A percentile compares a stretch with the other conserved stretches of the same genome.
These are phyloP conservation scores for Picea engelmannii DNA, from an alignment of 83 land plant species.

Conservation along the genomic window DNA sequence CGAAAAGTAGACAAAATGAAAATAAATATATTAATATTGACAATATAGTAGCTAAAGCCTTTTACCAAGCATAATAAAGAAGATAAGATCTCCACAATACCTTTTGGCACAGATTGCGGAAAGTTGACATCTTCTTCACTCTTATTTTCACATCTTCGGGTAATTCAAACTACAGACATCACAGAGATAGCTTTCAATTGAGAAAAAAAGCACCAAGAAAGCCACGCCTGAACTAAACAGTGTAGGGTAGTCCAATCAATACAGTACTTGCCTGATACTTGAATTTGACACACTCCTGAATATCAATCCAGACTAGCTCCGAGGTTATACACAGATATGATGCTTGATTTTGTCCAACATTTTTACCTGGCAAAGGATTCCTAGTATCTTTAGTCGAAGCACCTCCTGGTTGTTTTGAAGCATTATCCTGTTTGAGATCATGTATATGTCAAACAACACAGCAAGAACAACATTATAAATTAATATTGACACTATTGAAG, in stretches of 20 bases:
- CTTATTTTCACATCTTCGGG: slow-evolving; percentile 69
- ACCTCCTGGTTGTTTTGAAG: not conserved
- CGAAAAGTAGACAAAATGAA: too few species aligned
- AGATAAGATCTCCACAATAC: slow-evolving; percentile 26
- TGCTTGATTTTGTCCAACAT: slow-evolving; percentile 29
- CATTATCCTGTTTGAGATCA: not conserved
- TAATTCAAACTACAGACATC: slow-evolving; percentile 70
- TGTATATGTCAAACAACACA: not conserved
- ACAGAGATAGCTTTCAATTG: not conserved
- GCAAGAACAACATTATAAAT: not conserved
- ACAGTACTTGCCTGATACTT: slow-evolving; percentile 78
- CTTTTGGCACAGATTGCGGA: slow-evolving; percentile 94
- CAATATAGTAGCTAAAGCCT: not conserved
- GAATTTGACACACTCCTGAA: slow-evolving; percentile 76
- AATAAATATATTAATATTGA: too few species aligned
- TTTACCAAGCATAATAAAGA: not conserved
- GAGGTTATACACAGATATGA: slow-evolving; percentile 69
- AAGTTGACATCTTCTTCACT: slow-evolving; percentile 73
- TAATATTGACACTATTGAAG: not conserved
- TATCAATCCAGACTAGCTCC: slow-evolving; percentile 74
- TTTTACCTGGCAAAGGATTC: slow-evolving; percentile 23
- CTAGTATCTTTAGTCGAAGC: slow-evolving; percentile 3
- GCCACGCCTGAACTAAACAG: not conserved
- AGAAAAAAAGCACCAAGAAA: not conserved
- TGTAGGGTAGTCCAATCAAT: not conserved